Conservation (phyloP, 2,329 filamentous ascomycete genomes). For the Nigrospora oryzae region DNA sequence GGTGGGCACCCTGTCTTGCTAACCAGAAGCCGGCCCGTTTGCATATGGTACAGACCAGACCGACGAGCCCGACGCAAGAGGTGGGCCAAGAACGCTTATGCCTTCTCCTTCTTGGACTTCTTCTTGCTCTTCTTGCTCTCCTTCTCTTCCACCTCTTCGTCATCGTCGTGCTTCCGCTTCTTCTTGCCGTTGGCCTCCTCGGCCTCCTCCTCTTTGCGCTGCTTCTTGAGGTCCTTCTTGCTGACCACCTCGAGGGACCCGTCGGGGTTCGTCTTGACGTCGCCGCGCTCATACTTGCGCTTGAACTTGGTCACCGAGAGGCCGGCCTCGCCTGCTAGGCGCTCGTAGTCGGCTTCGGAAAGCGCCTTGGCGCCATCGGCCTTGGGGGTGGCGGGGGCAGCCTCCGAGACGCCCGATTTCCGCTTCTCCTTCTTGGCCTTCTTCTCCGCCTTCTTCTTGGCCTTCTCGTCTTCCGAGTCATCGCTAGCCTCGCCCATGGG, state of each 20-base stretch:
- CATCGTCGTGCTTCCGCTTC: slow-evolving; percentile 65
- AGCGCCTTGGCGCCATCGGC: slow-evolving; percentile 27
- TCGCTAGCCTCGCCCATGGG: slow-evolving; percentile 35
- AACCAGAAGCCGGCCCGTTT: not conserved
- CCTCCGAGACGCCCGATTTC: slow-evolving; percentile 13
- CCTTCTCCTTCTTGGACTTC: slow-evolving; percentile 56
- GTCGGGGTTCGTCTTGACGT: slow-evolving; percentile 57
- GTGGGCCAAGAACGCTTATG: slow-evolving; percentile 22
- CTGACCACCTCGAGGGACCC: slow-evolving; percentile 59
- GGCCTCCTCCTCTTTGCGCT: slow-evolving; percentile 46
- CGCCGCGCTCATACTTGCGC: slow-evolving; percentile 68
- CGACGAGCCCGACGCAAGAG: not conserved
- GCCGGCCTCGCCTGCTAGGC: slow-evolving; percentile 56
- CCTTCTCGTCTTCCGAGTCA: slow-evolving; percentile 30
- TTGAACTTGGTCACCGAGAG: slow-evolving; percentile 70
- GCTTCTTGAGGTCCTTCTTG: slow-evolving; percentile 72
- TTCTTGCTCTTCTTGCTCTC: slow-evolving; percentile 42
- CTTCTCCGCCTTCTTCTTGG: slow-evolving; percentile 29
- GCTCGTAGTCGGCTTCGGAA: slow-evolving; percentile 47
- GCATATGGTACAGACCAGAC: slow-evolving; percentile 2
- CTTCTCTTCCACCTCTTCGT: slow-evolving; percentile 36
- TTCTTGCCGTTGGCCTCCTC: slow-evolving; percentile 54
- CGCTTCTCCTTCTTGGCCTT: slow-evolving; percentile 28
- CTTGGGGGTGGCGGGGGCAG: slow-evolving; percentile 24
- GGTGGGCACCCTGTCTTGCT: no score